Percentiles rank a stretch among this genome's conserved stretches.
Evolutionary conservation across 1,284 basidiomycete species (phyloP).

Genomic region (Hemileia vastatrix): DNA sequence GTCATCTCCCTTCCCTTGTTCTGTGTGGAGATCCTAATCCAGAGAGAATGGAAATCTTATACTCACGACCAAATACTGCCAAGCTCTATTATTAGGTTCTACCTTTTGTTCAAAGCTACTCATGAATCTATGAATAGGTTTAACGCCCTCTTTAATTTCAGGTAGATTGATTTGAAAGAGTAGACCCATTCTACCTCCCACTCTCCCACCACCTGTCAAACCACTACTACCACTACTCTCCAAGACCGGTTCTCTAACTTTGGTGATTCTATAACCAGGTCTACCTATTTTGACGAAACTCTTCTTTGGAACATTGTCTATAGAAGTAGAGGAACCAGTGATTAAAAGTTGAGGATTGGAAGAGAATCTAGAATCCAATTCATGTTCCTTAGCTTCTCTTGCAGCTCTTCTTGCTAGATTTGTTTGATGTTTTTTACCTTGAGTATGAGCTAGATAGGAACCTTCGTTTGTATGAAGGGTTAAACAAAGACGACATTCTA

Average conservation of each 20-base stretch:
- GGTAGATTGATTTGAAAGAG: constrained; percentile 94
- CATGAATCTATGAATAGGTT: constrained; percentile 88
- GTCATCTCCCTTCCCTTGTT: too few species aligned
- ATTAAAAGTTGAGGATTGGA: constrained; percentile 53
- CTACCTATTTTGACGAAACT: constrained; percentile 94
- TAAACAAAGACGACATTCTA: constrained; percentile 93
- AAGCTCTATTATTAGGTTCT: constrained; percentile 86
- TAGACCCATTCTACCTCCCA: constrained; percentile 63
- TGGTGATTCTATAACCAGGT: constrained; percentile 85
- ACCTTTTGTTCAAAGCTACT: constrained; percentile 94
- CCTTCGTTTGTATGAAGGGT: constrained; percentile 98
- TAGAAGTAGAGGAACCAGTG: constrained; percentile 32
- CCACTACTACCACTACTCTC: constrained; percentile 45
- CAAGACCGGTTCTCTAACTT: constrained; percentile 57
- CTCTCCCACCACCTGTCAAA: constrained; percentile 51
- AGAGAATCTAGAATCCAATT: constrained; percentile 50
- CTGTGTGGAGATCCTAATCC: background rate
- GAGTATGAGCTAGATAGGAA: constrained; percentile 95
- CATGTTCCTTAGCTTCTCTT: constrained; percentile 82
- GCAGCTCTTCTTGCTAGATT: constrained; percentile 93
- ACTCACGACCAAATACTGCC: constrained; percentile 90
- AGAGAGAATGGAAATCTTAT: constrained; percentile 1
- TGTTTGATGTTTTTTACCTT: constrained; percentile 98
- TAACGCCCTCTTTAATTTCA: constrained; percentile 68
- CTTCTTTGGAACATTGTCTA: constrained; percentile 67